Conservation (phyloP, 2,329 filamentous ascomycete genomes). For the Fusarium torreyae region DNA sequence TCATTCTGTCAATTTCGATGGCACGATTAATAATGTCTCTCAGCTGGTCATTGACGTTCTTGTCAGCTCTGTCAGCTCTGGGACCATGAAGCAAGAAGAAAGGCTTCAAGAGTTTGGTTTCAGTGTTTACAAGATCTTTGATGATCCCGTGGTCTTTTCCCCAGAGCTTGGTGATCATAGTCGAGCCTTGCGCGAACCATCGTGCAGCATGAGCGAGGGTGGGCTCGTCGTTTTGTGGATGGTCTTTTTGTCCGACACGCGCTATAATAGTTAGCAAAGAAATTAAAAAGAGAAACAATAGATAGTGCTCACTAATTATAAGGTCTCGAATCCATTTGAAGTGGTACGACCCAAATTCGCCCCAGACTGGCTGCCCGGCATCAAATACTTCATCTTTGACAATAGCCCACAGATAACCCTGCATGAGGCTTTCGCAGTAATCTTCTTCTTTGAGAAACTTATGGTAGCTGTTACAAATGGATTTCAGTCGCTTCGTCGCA, state of each 20-base stretch:
- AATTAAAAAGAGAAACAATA: no score
- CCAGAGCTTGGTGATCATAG: neutral
- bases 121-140: rapidly evolving
- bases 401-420: slow-evolving; percentile 16
- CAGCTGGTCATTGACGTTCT: neutral
- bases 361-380: neutral
- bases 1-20: slow-evolving; percentile 21
- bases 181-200: slow-evolving; percentile 30
- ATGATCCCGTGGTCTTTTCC: rapidly evolving
- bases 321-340: rapidly evolving
- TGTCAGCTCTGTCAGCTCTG: rapidly evolving
- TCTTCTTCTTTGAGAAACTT: neutral
- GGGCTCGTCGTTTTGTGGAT: rapidly evolving
- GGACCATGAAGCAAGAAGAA: rapidly evolving
- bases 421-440: neutral
- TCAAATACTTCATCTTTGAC: neutral
- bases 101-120: neutral
- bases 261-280: neutral
- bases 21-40: neutral
- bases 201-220: neutral
- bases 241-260: neutral
- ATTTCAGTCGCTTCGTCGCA: rapidly evolving
- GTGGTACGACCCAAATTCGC: rapidly evolving
- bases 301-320: slow-evolving; percentile 9
- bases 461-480: rapidly evolving